phyloP scores from a whole-genome alignment of 2,329 filamentous ascomycete genomes.

The Ilyonectria robusta region DNA sequence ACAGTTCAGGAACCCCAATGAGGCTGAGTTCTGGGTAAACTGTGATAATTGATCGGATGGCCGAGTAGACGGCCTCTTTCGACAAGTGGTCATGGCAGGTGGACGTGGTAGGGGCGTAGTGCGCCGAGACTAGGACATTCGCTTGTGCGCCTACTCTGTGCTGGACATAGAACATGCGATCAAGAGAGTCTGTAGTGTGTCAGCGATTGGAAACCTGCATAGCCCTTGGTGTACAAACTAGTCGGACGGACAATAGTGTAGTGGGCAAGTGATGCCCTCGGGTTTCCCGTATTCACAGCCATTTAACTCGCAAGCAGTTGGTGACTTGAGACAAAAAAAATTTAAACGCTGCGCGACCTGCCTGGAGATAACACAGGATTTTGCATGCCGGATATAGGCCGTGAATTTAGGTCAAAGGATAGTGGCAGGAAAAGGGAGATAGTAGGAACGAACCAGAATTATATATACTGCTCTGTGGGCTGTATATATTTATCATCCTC shows the following conservation, averaged over 20 bases:
- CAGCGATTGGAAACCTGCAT: neutral
- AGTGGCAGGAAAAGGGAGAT: too few species aligned
- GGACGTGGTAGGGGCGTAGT: slow-evolving; percentile 18
- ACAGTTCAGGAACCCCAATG: slow-evolving; percentile 8
- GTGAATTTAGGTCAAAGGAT: neutral
- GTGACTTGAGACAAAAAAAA: neutral
- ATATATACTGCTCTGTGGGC: too few species aligned
- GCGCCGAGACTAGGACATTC: slow-evolving; percentile 39
- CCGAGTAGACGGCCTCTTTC: slow-evolving; percentile 19
- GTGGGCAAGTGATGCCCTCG: neutral
- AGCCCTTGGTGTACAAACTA: slow-evolving; percentile 10
- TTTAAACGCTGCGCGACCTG: neutral
- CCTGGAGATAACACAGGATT: too few species aligned
- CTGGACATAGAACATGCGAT: slow-evolving; percentile 40
- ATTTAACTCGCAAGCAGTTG: neutral
- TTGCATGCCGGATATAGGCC: too few species aligned
- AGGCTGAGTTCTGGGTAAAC: slow-evolving; percentile 31
- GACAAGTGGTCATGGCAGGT: neutral
- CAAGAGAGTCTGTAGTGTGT: slow-evolving; percentile 24
- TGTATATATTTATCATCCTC: too few species aligned
- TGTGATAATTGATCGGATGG: slow-evolving; percentile 20
- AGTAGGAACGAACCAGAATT: too few species aligned
- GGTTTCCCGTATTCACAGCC: neutral
- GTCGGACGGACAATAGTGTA: slow-evolving; percentile 28
- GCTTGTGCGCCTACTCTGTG: slow-evolving; percentile 36